These are phyloP conservation scores for Nannochloris sp. DNA, from an alignment of 139 green algal species.

Conservation along the genomic window DNA sequence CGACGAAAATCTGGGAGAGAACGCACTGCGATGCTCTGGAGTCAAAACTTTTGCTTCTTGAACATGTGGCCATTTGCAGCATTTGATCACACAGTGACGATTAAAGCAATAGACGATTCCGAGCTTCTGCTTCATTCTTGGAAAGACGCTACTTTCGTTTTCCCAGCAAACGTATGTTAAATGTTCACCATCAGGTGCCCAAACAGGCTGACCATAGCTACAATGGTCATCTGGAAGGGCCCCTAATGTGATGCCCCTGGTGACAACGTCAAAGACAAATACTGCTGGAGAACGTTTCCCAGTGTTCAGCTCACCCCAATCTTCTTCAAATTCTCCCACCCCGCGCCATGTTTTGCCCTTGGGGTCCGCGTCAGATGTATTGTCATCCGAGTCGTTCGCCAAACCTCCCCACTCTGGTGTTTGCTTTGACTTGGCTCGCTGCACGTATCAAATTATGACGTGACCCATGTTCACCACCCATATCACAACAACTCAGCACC, in stretches of 20 bases:
- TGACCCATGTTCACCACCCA: too few species aligned
- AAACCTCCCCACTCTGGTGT: conserved; percentile 42
- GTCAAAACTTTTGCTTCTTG: conserved; percentile 7
- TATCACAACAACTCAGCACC: neutral
- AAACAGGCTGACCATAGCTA: conserved; percentile 61
- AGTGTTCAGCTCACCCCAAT: conserved; percentile 85
- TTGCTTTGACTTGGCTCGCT: conserved; percentile 7
- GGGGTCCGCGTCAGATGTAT: neutral
- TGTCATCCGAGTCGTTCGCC: conserved; percentile 3
- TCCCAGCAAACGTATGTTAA: conserved; percentile 72
- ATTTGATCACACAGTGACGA: conserved; percentile 42
- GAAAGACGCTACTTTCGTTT: conserved; percentile 52
- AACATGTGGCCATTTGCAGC: neutral
- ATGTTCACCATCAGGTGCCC: conserved; percentile 39
- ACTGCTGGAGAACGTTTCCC: conserved; percentile 48
- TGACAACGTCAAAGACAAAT: conserved; percentile 54
- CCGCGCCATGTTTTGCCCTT: conserved; percentile 57
- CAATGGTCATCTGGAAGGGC: conserved; percentile 25
- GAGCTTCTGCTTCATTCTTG: conserved; percentile 36
- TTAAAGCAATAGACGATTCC: conserved; percentile 89
- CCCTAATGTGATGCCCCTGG: conserved; percentile 23
- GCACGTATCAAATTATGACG: conserved; percentile 6
- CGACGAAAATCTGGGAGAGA: conserved; percentile 56
- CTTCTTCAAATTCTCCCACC: conserved; percentile 45
- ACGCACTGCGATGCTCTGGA: conserved; percentile 25